These are phyloP conservation scores for Rhizopogon salebrosus DNA, from an alignment of 768 basidiomycete genomes.

Conservation along the genomic window DNA sequence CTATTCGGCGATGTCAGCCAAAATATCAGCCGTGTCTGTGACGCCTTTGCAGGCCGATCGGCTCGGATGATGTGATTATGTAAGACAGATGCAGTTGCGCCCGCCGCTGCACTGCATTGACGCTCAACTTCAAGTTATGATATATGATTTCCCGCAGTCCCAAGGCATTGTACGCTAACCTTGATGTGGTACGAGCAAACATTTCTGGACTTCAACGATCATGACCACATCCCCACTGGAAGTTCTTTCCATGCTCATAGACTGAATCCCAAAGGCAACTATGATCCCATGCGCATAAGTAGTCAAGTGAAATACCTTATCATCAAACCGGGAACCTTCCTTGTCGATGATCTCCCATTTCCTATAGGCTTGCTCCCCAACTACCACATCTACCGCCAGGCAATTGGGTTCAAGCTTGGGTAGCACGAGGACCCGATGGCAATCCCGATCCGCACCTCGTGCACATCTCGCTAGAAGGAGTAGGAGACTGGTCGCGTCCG, in stretches of 20 bases:
- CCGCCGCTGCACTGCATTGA: too few species aligned
- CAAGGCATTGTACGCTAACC: too few species aligned
- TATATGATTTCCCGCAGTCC: too few species aligned
- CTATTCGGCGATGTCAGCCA: neutral
- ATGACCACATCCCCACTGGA: too few species aligned
- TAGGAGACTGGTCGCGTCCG: neutral
- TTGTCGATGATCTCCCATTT: neutral
- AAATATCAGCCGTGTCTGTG: neutral
- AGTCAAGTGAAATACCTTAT: neutral
- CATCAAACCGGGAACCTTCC: neutral
- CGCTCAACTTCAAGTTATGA: too few species aligned
- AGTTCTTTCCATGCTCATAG: too few species aligned
- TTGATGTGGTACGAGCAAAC: too few species aligned
- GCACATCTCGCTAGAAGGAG: neutral
- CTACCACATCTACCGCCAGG: neutral
- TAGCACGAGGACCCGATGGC: too few species aligned
- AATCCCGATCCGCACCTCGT: too few species aligned
- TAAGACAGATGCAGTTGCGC: too few species aligned
- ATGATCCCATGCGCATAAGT: neutral
- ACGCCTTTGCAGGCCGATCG: neutral
- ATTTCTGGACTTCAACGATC: too few species aligned
- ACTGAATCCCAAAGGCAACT: too few species aligned
- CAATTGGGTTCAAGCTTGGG: neutral
- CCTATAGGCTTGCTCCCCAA: neutral
- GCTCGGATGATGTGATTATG: neutral